Evolutionary conservation across 2,329 filamentous ascomycete species (phyloP).

Genomic region (Penicillium sp.): DNA sequence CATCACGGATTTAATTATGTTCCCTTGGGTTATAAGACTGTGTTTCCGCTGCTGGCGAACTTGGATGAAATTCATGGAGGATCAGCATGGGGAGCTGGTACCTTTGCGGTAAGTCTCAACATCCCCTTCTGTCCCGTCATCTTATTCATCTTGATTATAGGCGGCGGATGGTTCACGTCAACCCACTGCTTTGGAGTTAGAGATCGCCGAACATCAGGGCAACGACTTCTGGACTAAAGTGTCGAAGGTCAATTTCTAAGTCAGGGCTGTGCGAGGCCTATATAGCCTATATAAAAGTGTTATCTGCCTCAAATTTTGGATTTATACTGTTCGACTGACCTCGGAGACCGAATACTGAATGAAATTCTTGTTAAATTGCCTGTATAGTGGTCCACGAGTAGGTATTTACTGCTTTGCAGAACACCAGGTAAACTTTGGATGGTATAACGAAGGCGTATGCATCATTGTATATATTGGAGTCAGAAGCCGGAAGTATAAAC

Average conservation of each 20-base stretch:
- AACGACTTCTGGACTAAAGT: conserved; percentile 78
- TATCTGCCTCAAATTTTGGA: no score
- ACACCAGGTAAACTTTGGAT: background rate
- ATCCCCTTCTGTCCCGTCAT: background rate
- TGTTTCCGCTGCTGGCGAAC: conserved; percentile 69
- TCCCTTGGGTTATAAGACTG: conserved; percentile 86
- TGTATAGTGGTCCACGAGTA: no score
- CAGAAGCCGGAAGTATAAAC: background rate
- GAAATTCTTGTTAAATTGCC: no score
- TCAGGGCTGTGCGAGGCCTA: no score
- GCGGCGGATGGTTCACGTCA: conserved; percentile 76
- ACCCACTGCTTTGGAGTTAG: conserved; percentile 71
- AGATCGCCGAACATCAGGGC: conserved; percentile 79
- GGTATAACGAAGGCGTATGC: background rate
- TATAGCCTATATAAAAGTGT: no score
- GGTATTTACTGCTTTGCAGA: no score
- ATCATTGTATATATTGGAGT: background rate
- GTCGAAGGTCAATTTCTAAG: conserved; percentile 63
- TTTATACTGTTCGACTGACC: no score
- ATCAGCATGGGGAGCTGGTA: conserved; percentile 89
- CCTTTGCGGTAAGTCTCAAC: conserved; percentile 64
- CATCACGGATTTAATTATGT: conserved; percentile 97
- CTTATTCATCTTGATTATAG: conserved; percentile 31
- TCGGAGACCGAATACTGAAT: no score
- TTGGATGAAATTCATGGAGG: conserved; percentile 81